Evolutionary conservation across 2,329 filamentous ascomycete species (phyloP).

Genomic region (Aspergillus ochraceus): DNA sequence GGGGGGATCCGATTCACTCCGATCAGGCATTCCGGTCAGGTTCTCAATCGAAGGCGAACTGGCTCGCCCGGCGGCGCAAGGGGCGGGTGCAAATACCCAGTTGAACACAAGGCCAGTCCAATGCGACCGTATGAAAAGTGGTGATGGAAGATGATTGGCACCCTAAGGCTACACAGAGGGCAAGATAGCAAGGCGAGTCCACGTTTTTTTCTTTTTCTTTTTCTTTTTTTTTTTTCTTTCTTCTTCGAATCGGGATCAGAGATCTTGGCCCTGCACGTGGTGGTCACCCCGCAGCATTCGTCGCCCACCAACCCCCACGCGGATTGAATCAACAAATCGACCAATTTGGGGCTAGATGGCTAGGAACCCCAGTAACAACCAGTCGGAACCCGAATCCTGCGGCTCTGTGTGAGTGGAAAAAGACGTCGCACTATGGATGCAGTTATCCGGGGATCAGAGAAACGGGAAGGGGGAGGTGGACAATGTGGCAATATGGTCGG

Average conservation of each 20-base stretch:
- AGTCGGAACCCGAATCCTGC: slow-evolving; percentile 5
- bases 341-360: neutral
- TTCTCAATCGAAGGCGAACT: slow-evolving; percentile 3
- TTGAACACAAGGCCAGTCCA: slow-evolving; percentile 1
- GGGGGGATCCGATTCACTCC: slow-evolving; percentile 9
- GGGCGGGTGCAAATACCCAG: neutral
- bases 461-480: neutral
- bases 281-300: slow-evolving; percentile 20
- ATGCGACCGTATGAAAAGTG: slow-evolving; percentile 1
- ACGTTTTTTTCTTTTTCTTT: slow-evolving; percentile 24
- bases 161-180: slow-evolving; percentile 4
- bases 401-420: slow-evolving; percentile 6
- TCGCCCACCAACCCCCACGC: slow-evolving; percentile 18
- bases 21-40: slow-evolving; percentile 19
- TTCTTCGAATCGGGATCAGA: slow-evolving; percentile 13
- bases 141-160: slow-evolving; percentile 15
- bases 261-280: slow-evolving; percentile 22
- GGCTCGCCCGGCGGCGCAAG: slow-evolving; percentile 9
- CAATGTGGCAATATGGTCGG: neutral
- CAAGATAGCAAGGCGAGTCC: slow-evolving; percentile 9
- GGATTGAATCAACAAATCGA: slow-evolving; percentile 5
- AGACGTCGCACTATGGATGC: neutral
- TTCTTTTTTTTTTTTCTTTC: slow-evolving; percentile 15
- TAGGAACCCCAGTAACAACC: neutral
- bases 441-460: neutral